Conservation (phyloP, 83 land plant species). For the Diphasiastrum complanatum region DNA sequence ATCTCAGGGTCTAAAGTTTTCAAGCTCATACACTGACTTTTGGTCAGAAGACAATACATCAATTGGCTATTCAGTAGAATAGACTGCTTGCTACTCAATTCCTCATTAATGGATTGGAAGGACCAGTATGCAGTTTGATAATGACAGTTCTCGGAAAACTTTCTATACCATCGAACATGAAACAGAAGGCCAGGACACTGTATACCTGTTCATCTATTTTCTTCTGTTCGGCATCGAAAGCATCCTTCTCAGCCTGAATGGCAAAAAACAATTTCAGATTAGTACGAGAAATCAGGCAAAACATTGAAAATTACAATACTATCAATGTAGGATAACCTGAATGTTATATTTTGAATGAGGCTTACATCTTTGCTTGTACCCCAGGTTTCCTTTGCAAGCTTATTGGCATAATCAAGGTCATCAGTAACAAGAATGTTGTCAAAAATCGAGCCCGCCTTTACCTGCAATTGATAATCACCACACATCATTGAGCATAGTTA, state of each 20-base stretch:
- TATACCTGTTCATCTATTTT: slow-evolving; percentile 54
- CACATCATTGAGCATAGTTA: background rate
- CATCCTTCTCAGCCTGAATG: slow-evolving; percentile 69
- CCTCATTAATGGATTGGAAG: too few relatives aligned
- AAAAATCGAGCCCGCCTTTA: slow-evolving; percentile 77
- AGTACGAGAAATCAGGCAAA: background rate
- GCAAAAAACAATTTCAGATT: background rate
- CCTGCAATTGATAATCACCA: slow-evolving; percentile 36
- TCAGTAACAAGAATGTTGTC: slow-evolving; percentile 66
- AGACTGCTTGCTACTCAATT: too few relatives aligned
- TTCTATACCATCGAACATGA: too few relatives aligned
- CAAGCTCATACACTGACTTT: too few relatives aligned
- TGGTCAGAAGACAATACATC: too few relatives aligned
- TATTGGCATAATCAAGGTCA: slow-evolving; percentile 73
- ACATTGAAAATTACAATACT: background rate
- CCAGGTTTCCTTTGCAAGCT: slow-evolving; percentile 83
- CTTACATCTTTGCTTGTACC: slow-evolving; percentile 68
- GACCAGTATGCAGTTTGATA: too few relatives aligned
- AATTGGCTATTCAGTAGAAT: too few relatives aligned
- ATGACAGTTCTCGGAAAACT: too few relatives aligned
- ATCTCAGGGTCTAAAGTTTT: too few relatives aligned
- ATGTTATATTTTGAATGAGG: background rate
- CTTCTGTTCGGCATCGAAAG: slow-evolving; percentile 69
- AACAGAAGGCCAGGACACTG: too few relatives aligned
- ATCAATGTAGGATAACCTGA: background rate